Base-by-base conservation (phyloP, 1,139 yeast genomes). In the Saccharomyces hybrid region DNA sequence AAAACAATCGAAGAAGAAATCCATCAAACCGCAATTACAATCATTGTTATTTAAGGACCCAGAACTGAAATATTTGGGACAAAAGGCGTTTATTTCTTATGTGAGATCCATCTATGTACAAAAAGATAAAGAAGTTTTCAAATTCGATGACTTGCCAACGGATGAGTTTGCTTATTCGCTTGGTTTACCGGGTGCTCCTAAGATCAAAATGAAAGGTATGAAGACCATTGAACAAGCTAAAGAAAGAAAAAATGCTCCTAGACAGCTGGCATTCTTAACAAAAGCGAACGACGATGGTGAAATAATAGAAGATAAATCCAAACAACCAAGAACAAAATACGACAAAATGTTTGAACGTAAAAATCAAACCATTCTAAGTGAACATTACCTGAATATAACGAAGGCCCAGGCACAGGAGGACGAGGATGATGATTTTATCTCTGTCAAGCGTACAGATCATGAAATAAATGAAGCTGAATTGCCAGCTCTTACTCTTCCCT, bases 131-230 rank as follows among this genome's bases (percentile, higher is more conserved):
- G 88, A 84, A 51, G 83, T 91, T 9, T 93, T 93, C 71, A 80
- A 83, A 62, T 79, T 90, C 34, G 88, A 84, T 13, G 81, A 82
- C 47, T 70, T 93, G 14, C 95, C 96, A 2, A 75, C 85, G 5
- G 97, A 91, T 59, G 85, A 81, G 55, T 90, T 76, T 71, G 98
- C 99, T 2, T 81, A 82, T 55, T 87, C 96, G 11, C 71, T 91
- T 52, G 99, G 99, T 6, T 78, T 93, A 52, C 96, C 98, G 0
- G 96, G 98, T 55, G 96, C 96, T 1, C 99, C 99, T 47, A 85
- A 87, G 64, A 85, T 93, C 62, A 90, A 89, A 70, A 80, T 91
- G 55, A 79, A 80, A 55, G 82, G 80, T 51, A 70, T 68, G 61
- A 71, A 72, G 8, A 72, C 76, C 20, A 65, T 75, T 26, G 68